phyloP scores from a whole-genome alignment of 1,139 yeast genomes.

The Pneumocystis carinii region DNA sequence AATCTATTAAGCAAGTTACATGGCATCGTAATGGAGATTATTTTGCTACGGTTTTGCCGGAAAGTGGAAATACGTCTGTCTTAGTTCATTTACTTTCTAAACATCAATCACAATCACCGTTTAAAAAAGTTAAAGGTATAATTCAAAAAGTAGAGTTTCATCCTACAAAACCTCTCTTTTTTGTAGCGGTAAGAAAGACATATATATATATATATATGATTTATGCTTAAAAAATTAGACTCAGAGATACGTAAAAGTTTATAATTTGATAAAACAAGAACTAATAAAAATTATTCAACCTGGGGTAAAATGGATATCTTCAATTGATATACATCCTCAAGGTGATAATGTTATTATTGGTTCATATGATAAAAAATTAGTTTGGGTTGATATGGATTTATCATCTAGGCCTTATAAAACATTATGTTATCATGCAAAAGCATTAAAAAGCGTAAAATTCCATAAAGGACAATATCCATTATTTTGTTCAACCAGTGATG shows the following conservation, averaged over 20 bases:
- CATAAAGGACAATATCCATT: slow-evolving; percentile 72
- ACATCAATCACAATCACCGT: slow-evolving; percentile 95
- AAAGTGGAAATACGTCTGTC: slow-evolving; percentile 74
- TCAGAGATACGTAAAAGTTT: slow-evolving; percentile 78
- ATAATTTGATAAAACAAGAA: slow-evolving; percentile 76
- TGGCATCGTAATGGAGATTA: slow-evolving; percentile 99
- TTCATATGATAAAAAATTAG: slow-evolving; percentile 83
- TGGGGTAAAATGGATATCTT: slow-evolving; percentile 89
- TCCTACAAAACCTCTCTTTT: slow-evolving; percentile 86
- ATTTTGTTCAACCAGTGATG: slow-evolving; percentile 94
- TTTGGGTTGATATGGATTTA: slow-evolving; percentile 94
- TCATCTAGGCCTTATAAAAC: slow-evolving; percentile 88
- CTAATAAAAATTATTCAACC: slow-evolving; percentile 75
- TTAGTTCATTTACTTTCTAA: slow-evolving; percentile 87
- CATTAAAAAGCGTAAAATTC: slow-evolving; percentile 76
- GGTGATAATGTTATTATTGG: slow-evolving; percentile 91
- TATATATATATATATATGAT: background rate
- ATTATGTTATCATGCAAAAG: slow-evolving; percentile 83
- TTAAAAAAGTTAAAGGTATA: slow-evolving; percentile 81
- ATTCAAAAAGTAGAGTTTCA: slow-evolving; percentile 94
- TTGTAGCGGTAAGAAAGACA: slow-evolving; percentile 41
- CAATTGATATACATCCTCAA: slow-evolving; percentile 77
- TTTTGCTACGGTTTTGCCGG: slow-evolving; percentile 86
- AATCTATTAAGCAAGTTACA: slow-evolving; percentile 63
- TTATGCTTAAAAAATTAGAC: slow-evolving; percentile 25